These are phyloP conservation scores for Scolecobasidium constrictum DNA, from an alignment of 2,329 filamentous ascomycete genomes.

Conservation along the genomic window DNA sequence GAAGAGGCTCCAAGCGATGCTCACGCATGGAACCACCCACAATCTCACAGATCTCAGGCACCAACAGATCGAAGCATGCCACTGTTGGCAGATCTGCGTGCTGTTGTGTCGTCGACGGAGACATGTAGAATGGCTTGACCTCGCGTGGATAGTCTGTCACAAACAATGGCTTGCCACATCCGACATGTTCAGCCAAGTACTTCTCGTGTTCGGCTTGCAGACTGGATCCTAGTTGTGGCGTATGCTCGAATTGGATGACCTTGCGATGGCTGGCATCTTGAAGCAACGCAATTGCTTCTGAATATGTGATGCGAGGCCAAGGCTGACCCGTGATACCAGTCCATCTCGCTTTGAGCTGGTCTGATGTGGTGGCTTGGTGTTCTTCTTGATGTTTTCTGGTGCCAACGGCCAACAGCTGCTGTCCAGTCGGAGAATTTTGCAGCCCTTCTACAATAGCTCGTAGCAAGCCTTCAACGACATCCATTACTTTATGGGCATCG, in stretches of 20 bases:
- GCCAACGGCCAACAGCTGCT: slow-evolving; percentile 41
- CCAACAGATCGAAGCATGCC: slow-evolving; percentile 81
- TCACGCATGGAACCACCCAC: slow-evolving; percentile 86
- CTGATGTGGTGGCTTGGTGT: slow-evolving; percentile 28
- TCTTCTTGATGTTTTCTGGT: slow-evolving; percentile 16
- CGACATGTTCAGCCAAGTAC: slow-evolving; percentile 62
- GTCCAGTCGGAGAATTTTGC: slow-evolving; percentile 37
- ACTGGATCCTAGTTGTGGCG: slow-evolving; percentile 59
- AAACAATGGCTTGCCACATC: slow-evolving; percentile 62
- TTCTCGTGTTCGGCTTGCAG: slow-evolving; percentile 90
- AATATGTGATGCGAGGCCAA: slow-evolving; percentile 83
- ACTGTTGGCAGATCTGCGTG: slow-evolving; percentile 43
- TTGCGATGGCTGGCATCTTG: slow-evolving; percentile 42
- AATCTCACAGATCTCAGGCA: slow-evolving; percentile 77
- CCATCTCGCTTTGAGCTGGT: slow-evolving; percentile 60
- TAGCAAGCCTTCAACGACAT: slow-evolving; percentile 70
- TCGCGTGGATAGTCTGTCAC: slow-evolving; percentile 83
- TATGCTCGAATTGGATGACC: slow-evolving; percentile 50
- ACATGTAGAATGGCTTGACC: slow-evolving; percentile 91
- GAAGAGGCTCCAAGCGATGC: slow-evolving; percentile 57
- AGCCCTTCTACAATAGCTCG: slow-evolving; percentile 43
- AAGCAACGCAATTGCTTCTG: slow-evolving; percentile 61
- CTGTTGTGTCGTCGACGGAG: slow-evolving; percentile 32
- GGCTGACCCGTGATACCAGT: slow-evolving; percentile 53
- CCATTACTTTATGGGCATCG: slow-evolving; percentile 60